These are phyloP conservation scores for Phialemonium atrogriseum DNA, from an alignment of 2,329 filamentous ascomycete genomes.

Conservation along the genomic window DNA sequence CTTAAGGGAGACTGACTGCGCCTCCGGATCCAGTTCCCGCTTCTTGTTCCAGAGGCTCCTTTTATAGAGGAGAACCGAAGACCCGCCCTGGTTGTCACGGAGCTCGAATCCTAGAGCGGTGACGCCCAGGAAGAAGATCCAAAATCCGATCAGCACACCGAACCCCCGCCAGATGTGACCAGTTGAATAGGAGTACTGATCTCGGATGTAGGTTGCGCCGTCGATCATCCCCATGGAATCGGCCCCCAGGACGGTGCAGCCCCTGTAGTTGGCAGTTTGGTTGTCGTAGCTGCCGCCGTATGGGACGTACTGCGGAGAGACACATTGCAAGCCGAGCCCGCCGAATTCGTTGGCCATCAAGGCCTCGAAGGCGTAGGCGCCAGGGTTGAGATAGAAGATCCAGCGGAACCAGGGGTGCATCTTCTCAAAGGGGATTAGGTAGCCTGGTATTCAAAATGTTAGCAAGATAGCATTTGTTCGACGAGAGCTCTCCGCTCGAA, in stretches of 20 bases:
- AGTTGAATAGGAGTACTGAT: slow-evolving; percentile 44
- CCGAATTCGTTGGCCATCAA: slow-evolving; percentile 28
- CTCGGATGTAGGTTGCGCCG: slow-evolving; percentile 46
- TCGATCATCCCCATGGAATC: slow-evolving; percentile 41
- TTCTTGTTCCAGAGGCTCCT: no score
- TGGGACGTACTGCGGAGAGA: slow-evolving; percentile 7
- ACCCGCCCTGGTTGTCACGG: no score
- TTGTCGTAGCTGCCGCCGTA: no score
- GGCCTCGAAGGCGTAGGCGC: slow-evolving; percentile 43
- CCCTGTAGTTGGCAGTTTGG: no score
- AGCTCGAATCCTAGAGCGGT: slow-evolving; percentile 64
- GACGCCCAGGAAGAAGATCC: slow-evolving; percentile 63
- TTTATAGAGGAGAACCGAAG: no score
- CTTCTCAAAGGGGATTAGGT: slow-evolving; percentile 32
- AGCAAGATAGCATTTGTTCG: no score
- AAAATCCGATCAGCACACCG: slow-evolving; percentile 68
- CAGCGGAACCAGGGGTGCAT: slow-evolving; percentile 41
- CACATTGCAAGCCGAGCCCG: slow-evolving; percentile 27
- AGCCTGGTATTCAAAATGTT: no score
- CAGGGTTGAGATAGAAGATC: slow-evolving; percentile 41
- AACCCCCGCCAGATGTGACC: slow-evolving; percentile 67
- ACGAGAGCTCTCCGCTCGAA: no score
- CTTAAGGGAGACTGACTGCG: no score
- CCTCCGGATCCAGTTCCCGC: no score
- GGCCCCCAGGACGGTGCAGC: slow-evolving; percentile 47